phyloP scores from a whole-genome alignment of 225 moss, liverwort and hornwort species.

The Takakia lepidozioides region DNA sequence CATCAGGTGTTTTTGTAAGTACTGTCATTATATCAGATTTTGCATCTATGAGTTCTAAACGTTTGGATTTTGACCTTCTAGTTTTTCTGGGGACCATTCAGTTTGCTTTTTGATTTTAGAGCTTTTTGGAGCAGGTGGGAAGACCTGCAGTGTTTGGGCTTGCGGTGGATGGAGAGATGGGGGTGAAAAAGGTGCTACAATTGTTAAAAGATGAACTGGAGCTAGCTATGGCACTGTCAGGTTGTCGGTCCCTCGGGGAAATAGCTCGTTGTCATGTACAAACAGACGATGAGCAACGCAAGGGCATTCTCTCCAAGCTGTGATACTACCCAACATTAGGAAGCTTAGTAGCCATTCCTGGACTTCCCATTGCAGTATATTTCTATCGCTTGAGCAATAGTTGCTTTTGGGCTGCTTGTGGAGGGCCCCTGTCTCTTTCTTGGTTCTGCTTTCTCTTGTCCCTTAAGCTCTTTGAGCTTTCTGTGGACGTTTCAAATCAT shows the following conservation, averaged over 20 bases:
- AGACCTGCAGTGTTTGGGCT: constrained; percentile 64
- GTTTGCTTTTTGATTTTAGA: too few relatives aligned
- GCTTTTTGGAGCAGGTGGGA: constrained; percentile 60
- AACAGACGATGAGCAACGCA: constrained; percentile 27
- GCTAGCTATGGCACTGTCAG: constrained; percentile 70
- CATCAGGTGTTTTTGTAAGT: constrained; percentile 80
- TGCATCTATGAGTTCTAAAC: background rate
- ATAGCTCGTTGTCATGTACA: constrained; percentile 38
- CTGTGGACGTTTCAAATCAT: too few relatives aligned
- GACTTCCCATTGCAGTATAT: too few relatives aligned
- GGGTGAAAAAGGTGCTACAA: constrained; percentile 56
- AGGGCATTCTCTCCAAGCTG: constrained; percentile 24
- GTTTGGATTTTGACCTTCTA: background rate
- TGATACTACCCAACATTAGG: too few relatives aligned
- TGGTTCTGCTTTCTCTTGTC: too few relatives aligned
- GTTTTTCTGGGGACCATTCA: too few relatives aligned
- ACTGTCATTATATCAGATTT: background rate
- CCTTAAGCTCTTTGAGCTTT: too few relatives aligned
- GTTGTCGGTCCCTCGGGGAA: constrained; percentile 33
- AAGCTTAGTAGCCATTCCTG: too few relatives aligned
- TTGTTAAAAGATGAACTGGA: constrained; percentile 75
- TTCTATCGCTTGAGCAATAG: too few relatives aligned
- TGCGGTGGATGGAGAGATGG: constrained; percentile 73
- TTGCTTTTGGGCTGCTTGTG: too few relatives aligned
- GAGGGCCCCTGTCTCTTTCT: too few relatives aligned